phyloP scores from a whole-genome alignment of 371 early-diverging fungal genomes.

The Batkoa obscura region DNA sequence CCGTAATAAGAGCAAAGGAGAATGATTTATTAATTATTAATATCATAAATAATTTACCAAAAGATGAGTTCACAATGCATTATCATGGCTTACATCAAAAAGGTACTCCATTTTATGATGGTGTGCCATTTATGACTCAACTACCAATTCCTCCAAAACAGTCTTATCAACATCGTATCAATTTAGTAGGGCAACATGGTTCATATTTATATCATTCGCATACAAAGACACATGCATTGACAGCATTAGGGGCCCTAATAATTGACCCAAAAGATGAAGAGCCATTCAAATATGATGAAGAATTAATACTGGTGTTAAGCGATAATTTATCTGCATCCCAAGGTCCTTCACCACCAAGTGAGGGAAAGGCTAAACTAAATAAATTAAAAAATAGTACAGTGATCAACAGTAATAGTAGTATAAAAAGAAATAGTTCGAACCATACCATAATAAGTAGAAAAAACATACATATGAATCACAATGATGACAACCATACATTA shows the following conservation, averaged over 20 bases:
- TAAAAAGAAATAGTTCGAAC: no score
- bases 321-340: not conserved
- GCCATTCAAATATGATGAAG: constrained; percentile 13
- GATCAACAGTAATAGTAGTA: no score
- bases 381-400: no score
- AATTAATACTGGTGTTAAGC: constrained; percentile 12
- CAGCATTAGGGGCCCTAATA: not conserved
- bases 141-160: constrained; percentile 23
- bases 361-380: not conserved
- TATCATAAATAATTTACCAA: constrained; percentile 15
- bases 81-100: constrained; percentile 51
- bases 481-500: not conserved
- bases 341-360: no score
- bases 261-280: not conserved
- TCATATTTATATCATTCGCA: constrained; percentile 31
- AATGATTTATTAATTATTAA: constrained; percentile 19
- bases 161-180: constrained; percentile 18
- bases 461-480: not conserved
- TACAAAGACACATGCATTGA: constrained; percentile 8
- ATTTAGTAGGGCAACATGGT: constrained; percentile 19
- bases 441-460: no score
- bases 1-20: constrained; percentile 15
- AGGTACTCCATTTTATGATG: constrained; percentile 40
- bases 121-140: constrained; percentile 34
- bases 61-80: constrained; percentile 29